Evolutionary conservation across 805 yeast species (phyloP), one percentile per base, ranked within the genome.

Genomic region (Spathaspora boniae): DNA sequence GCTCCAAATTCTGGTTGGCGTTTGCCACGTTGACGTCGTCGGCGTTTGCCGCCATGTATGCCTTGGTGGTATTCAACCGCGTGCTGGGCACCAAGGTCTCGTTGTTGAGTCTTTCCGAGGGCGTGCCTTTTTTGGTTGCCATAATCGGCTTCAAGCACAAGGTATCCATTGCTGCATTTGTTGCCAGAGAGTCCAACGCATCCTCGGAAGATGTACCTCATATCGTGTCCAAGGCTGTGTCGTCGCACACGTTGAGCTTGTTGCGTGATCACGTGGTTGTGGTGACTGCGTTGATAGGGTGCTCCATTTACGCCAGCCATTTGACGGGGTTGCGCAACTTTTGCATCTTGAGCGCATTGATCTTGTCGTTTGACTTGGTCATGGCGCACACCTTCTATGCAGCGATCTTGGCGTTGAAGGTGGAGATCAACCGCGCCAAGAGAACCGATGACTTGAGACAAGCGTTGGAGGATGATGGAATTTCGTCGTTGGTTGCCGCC

Each of bases 381-480:
- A 70, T 86, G 54, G 78, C 86, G 15, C 76, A 78, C 51, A 86
- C 96, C 1, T 88, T 88, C 58, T 89, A 74, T 57, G 70, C 94
- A 9, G 88, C 96, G 3, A 76, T 86, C 36, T 73, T 91, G 46
- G 80, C 95, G 2, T 72, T 91, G 58, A 91, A 91, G 62, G 79
- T 91, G 30, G 96, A 93, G 60, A 86, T 91, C 57, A 79, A 78
- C 55, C 71, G 85, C 41, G 93, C 93, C 37, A 86, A 89, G 60
- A 78, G 86, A 45, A 83, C 87, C 31, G 79, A 86, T 40, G 76
- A 78, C 37, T 74, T 88, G 54, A 80, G 82, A 54, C 79, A 77
- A 43, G 87, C 86, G 19, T 69, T 91, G 44, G 93, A 89, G 65
- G 98, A 91, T 56, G 98, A 91, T 53, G 98, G 98, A 17, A 76